These are phyloP conservation scores for Phytopythium montanum DNA, from an alignment of 352 stramenopile genomes.

Conservation along the genomic window DNA sequence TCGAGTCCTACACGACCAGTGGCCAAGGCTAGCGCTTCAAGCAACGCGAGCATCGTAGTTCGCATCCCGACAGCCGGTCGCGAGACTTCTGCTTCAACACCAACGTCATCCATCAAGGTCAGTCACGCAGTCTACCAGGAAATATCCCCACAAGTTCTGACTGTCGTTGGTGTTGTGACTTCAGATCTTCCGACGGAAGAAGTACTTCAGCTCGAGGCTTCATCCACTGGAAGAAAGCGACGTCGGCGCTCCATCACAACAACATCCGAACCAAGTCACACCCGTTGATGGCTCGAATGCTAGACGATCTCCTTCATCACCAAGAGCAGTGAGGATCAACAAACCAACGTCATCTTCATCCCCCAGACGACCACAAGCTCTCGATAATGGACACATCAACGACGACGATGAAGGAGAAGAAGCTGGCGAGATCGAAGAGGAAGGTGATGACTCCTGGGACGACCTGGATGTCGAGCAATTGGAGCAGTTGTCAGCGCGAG, in stretches of 20 bases:
- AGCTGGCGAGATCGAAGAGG: slow-evolving; percentile 9
- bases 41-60: slow-evolving; percentile 2
- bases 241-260: background rate
- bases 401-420: slow-evolving; percentile 1
- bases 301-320: background rate
- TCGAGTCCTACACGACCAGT: background rate
- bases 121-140: background rate
- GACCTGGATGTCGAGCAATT: slow-evolving; percentile 33
- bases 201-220: slow-evolving; percentile 36
- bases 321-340: slow-evolving; percentile 11
- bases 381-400: background rate
- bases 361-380: slow-evolving; percentile 12
- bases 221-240: slow-evolving; percentile 27
- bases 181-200: slow-evolving; percentile 52
- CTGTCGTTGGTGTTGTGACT: background rate
- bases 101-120: background rate
- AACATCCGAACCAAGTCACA: slow-evolving; percentile 3
- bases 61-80: background rate
- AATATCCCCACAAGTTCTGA: background rate
- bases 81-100: background rate
- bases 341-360: slow-evolving; percentile 10
- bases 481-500: slow-evolving; percentile 32
- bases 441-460: slow-evolving; percentile 4
- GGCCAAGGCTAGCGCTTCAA: background rate
- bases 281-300: background rate